Base-by-base conservation (phyloP, 2,329 filamentous ascomycete genomes). In the Monosporascus sp. region DNA sequence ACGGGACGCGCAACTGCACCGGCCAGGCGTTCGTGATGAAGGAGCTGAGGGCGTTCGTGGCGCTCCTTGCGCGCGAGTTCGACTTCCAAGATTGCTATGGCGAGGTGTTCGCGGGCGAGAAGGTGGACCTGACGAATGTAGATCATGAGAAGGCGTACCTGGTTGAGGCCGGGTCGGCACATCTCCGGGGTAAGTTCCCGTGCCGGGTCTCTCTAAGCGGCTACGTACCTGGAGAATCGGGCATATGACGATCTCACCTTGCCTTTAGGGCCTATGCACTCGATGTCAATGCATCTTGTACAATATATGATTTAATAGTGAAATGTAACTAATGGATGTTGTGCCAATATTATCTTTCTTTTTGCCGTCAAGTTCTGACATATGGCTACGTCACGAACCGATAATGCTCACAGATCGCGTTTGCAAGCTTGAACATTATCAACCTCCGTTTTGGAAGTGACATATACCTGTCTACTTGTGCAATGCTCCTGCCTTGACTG, bases 1-100 rank as follows among this genome's bases (percentile, higher is more conserved):
- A 75, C 52, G 81, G 82, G 0, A 71, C 74, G 2, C 65, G 81
- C 14, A 78, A 76, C 49, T 85, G 81, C 59, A 75, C 83, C 9
- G 82, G 81, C 0, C 79, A 84, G 62, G 74, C 59, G 0, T 60
- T 66, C 46, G 64, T 64, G 14, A 48, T 65, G 49, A 65, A 64
- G 46, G 64, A 65, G 48, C 25, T 65, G 2, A 61, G 59, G 46
- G 59, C 55, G 20, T 65, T 65, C 48, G 58, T 66, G 15, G 58
- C 60, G 14, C 47, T 66, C 6, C 37, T 65, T 8, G 58, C 56
- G 9, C 56, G 64, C 37, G 63, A 65, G 52, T 66, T 66, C 37
- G 59, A 66, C 37, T 60, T 66, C 46, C 22, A 56, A 37, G 60
- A 66, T 37, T 60, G 60, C 44, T 67, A 67, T 31, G 60, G 60